Conservation (phyloP, 2,329 filamentous ascomycete species). For the Tolypocladium cylindrosporum region DNA sequence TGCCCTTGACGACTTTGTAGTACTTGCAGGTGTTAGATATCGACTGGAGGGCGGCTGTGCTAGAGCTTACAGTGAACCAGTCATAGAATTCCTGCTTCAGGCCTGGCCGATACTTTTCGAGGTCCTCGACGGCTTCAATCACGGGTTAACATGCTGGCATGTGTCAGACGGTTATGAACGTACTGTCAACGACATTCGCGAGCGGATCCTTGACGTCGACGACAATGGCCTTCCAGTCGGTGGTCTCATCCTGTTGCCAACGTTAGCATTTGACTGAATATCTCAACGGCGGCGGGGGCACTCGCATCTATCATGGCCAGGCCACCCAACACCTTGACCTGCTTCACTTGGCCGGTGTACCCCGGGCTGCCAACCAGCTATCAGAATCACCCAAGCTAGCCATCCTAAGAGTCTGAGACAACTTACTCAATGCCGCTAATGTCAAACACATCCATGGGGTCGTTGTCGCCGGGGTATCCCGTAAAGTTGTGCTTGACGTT, state of each 20-base stretch:
- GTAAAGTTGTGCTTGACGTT: conserved; percentile 29
- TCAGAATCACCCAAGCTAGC: too few species aligned
- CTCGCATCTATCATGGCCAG: conserved; percentile 27
- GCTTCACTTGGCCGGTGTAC: conserved; percentile 27
- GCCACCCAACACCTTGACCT: conserved; percentile 30
- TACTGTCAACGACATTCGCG: conserved; percentile 22
- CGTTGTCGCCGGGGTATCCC: conserved; percentile 26
- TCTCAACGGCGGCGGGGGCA: too few species aligned
- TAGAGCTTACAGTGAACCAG: conserved; percentile 25
- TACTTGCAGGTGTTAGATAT: conserved; percentile 14
- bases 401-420: too few species aligned
- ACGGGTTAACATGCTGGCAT: too few species aligned
- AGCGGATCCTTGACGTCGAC: conserved; percentile 28
- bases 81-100: conserved; percentile 22
- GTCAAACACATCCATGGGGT: conserved; percentile 31
- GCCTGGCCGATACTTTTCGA: conserved; percentile 28
- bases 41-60: too few species aligned
- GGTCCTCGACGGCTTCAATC: conserved; percentile 15
- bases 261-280: too few species aligned
- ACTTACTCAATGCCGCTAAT: conserved; percentile 19
- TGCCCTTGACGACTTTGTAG: conserved; percentile 29
- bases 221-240: conserved; percentile 30
- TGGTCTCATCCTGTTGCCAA: conserved; percentile 10
- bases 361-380: conserved; percentile 8
- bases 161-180: too few species aligned